Base-by-base conservation (phyloP, 2,329 filamentous ascomycete genomes). In the Colletotrichum musicola region DNA sequence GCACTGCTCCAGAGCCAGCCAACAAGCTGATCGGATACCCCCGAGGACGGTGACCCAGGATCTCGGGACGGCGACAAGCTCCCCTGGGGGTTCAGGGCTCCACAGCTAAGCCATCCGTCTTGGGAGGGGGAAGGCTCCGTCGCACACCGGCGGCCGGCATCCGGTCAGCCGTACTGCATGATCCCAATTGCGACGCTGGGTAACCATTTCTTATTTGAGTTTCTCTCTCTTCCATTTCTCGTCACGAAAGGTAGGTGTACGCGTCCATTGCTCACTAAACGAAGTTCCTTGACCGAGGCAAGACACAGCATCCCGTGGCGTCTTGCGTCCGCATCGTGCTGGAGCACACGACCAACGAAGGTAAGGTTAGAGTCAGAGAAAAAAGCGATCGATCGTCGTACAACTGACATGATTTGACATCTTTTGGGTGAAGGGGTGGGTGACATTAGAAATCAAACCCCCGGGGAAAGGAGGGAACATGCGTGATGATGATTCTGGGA, bases 151-250 rank as follows among this genome's bases (percentile, higher is more conserved):
- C 53, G 4, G 40, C 60, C 50, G 18, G 22, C 44, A 18, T 44
- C 35, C 22, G 59, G 18, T n/a, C 9, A 35, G 64, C 46, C 22
- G 30, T 42, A 67, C 59, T 35, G 54, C 46, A 67, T 58, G 16
- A 30, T 4, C 1, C 14, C 6, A 13, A 27, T 38, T 3, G 27
- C 38, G 25, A 20, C 6, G 7, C 4, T 51, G 27, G 35, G 3
- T 38, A 10, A 12, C 35, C 12, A 3, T 51, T 51, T 25, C 12
- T 14, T 38, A 27, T n/a, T 25, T 9, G 10, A 16, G 51, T 30
- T 4, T 50, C 12, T 42, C 22, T 6, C 16, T 51, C 35, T 10
- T 30, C 6, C 27, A 9, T 35, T 35, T 10, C 30, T 35, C 30
- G 30, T 9, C 22, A 10, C 7, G 30, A 10, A 7, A 53, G 10